These are phyloP conservation scores for Spinacia oleracea DNA, from an alignment of 179 eudicot species.

Conservation along the genomic window DNA sequence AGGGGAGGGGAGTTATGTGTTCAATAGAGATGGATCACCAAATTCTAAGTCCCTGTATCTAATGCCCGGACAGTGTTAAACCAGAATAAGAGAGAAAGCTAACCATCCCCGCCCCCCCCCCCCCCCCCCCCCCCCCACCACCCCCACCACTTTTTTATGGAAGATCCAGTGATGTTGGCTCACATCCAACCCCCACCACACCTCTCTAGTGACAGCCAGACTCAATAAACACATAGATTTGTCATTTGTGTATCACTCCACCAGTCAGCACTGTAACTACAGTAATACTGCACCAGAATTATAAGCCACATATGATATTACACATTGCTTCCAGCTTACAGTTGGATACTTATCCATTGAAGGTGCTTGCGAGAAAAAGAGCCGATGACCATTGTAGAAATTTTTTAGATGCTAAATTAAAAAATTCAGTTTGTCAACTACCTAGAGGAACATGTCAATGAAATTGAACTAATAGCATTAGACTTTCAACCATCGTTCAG, in stretches of 20 bases:
- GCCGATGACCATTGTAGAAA: not conserved
- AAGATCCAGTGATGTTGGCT: too few species aligned
- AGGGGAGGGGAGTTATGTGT: not conserved
- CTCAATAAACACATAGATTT: not conserved
- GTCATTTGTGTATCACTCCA: not conserved
- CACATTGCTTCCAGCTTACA: not conserved
- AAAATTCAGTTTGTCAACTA: not conserved
- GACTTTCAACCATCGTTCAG: not conserved
- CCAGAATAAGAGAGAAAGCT: not conserved
- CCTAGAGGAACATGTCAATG: not conserved
- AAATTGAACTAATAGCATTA: not conserved
- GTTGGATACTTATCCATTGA: not conserved
- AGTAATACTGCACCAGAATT: not conserved
- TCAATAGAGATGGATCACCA: not conserved
- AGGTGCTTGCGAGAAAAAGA: not conserved
- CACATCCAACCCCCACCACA: not conserved
- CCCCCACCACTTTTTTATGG: too few species aligned
- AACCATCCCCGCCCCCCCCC: not conserved
- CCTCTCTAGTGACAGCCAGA: not conserved
- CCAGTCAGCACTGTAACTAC: not conserved
- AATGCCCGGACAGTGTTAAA: not conserved
- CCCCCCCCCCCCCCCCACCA: too few species aligned
- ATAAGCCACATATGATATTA: not conserved
- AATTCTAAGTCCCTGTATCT: not conserved
- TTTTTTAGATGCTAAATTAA: not conserved